Base-by-base conservation (phyloP, 2,329 filamentous ascomycete genomes). In the Apiospora rasikravindrae region DNA sequence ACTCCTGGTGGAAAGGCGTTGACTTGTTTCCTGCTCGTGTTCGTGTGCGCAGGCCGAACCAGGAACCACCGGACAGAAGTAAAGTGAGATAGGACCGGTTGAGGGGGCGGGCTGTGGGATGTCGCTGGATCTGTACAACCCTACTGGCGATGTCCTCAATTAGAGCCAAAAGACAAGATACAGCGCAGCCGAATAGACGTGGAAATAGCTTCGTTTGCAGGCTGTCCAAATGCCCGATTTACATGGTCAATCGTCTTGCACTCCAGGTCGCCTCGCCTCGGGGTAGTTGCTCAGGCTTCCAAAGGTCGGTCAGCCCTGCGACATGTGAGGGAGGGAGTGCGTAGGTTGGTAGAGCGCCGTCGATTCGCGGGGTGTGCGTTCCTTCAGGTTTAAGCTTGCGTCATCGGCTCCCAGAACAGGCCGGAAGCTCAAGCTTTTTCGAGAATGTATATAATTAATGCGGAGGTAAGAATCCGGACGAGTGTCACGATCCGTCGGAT, bases 361-460 rank as follows among this genome's bases (percentile, higher is more conserved):
- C 40, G 57, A 64, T 64, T 64, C 57, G 57, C 57, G 57, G 57
- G 57, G 57, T 40, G 57, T 64, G 57, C 66, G 66, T 47, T 68
- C 44, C 66, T 68, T 44, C 42, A 14, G 66, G 66, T 45, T 68
- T 40, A 68, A 16, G 66, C 42, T 68, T 68, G 66, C 66, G 66
- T 68, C 66, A 68, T 68, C 66, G 44, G 66, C 66, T 45, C 40
- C 42, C 14, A 26, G n/a, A 68, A 45, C 29, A 47, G 40, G 66
- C 7, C 13, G 33, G 29, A 64, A 40, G 57, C 33, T 64, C 33
- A 40, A 64, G 57, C 57, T 64, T 24, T 64, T 2, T n/a, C 29
- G 13, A 37, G 33, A 40, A 64, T 40, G 5, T 40, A 14, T 22
- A 64, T 40, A 40, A 40, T n/a, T n/a, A 24, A 40, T 40, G 33